A percentile compares a stretch with the other conserved stretches of the same genome.
These are phyloP conservation scores for Phytophthora aleatoria DNA, from an alignment of 352 stramenopile species.

Conservation along the genomic window DNA sequence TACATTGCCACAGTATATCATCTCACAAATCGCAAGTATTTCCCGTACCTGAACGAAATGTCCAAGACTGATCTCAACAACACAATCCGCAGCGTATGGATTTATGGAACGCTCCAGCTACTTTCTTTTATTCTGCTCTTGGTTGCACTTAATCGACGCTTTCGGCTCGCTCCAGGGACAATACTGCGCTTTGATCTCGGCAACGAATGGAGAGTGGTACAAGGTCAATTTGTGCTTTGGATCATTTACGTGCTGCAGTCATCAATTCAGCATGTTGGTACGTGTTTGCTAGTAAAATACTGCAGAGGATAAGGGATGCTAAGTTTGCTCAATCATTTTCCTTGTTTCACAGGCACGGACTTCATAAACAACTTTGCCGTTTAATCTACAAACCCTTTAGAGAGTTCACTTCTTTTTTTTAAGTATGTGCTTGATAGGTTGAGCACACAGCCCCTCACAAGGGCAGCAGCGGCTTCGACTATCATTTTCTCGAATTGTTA, in stretches of 20 bases:
- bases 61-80: conserved; percentile 11
- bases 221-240: conserved; percentile 42
- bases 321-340: neutral
- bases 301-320: neutral
- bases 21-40: conserved; percentile 37
- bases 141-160: conserved; percentile 21
- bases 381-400: too few species aligned
- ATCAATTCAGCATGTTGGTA: conserved; percentile 38
- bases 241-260: conserved; percentile 40
- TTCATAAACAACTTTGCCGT: conserved; percentile 11
- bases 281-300: neutral
- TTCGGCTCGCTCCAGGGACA: conserved; percentile 29
- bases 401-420: too few species aligned
- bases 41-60: conserved; percentile 18
- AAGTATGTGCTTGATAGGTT: neutral
- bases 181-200: conserved; percentile 14
- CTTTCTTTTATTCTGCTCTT: conserved; percentile 35
- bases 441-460: too few species aligned
- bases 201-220: conserved; percentile 33
- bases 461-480: too few species aligned
- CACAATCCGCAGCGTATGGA: conserved; percentile 26
- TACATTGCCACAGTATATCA: conserved; percentile 39
- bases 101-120: conserved; percentile 39
- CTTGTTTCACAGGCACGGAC: conserved; percentile 24
- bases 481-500: too few species aligned